Evolutionary conservation across 2,329 filamentous ascomycete genomes (phyloP).

Genomic region (Nannizziopsis barbatae): DNA sequence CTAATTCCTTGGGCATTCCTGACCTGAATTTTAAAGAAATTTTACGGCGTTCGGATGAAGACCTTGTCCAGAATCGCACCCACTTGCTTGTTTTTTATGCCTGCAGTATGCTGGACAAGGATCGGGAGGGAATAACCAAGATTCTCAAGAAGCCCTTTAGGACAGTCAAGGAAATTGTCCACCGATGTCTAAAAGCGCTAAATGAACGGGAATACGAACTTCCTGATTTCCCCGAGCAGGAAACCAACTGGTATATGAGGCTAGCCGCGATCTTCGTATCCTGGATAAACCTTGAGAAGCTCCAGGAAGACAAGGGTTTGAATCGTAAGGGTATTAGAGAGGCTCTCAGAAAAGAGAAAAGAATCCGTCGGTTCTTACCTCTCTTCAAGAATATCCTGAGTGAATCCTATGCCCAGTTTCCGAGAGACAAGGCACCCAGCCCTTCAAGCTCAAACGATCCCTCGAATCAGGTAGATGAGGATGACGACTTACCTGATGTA

Average conservation of each 20-base stretch:
- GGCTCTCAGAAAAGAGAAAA: constrained; percentile 18
- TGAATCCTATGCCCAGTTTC: constrained; percentile 6
- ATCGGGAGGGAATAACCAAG: constrained; percentile 7
- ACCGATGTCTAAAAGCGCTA: neutral
- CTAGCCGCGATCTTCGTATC: constrained; percentile 24
- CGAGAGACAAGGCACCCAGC: too few species aligned
- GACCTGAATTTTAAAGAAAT: constrained; percentile 23
- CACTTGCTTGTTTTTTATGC: constrained; percentile 26
- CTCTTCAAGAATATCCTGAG: constrained; percentile 21
- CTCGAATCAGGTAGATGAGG: neutral
- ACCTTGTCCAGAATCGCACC: constrained; percentile 28
- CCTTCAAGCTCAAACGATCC: neutral
- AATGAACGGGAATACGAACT: neutral
- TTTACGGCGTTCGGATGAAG: constrained; percentile 24
- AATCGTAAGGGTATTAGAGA: constrained; percentile 16
- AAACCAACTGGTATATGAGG: constrained; percentile 16
- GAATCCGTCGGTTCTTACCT: constrained; percentile 24
- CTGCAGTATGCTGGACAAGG: constrained; percentile 16
- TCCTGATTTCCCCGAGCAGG: neutral
- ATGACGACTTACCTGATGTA: neutral
- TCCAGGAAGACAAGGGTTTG: constrained; percentile 17
- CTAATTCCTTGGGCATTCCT: constrained; percentile 12
- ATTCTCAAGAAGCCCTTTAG: neutral
- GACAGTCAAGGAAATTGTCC: neutral
- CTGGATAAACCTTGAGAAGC: constrained; percentile 23